Percentiles rank a stretch among this genome's conserved stretches.
These are phyloP conservation scores for Solioccasus polychromus DNA, from an alignment of 768 basidiomycete species.

Conservation along the genomic window DNA sequence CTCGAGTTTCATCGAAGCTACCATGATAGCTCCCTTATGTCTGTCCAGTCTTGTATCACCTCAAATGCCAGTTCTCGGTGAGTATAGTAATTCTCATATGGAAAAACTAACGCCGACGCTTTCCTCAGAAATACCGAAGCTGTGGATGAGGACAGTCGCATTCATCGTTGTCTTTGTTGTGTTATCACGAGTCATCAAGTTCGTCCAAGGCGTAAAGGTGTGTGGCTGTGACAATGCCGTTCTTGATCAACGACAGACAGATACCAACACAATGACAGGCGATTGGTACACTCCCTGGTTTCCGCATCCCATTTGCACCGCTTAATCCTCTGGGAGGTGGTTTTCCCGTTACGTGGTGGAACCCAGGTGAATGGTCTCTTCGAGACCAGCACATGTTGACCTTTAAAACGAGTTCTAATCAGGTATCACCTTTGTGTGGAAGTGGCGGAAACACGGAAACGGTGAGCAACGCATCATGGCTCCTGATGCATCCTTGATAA, in stretches of 20 bases:
- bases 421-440: slow-evolving; percentile 16
- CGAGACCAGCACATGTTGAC: too few species aligned
- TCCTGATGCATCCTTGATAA: not conserved
- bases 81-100: too few species aligned
- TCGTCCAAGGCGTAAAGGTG: slow-evolving; percentile 16
- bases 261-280: too few species aligned
- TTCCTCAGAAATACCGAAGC: too few species aligned
- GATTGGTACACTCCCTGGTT: slow-evolving; percentile 10
- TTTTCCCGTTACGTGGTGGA: slow-evolving; percentile 16
- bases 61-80: too few species aligned
- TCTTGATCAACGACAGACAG: not conserved
- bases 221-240: not conserved
- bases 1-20: too few species aligned
- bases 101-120: too few species aligned
- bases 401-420: not conserved
- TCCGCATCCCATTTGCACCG: slow-evolving; percentile 15
- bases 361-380: slow-evolving; percentile 13
- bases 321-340: not conserved
- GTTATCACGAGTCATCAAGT: slow-evolving; percentile 14
- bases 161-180: slow-evolving; percentile 6
- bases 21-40: too few species aligned
- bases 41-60: too few species aligned
- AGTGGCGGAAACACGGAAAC: slow-evolving; percentile 15
- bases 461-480: slow-evolving; percentile 1
- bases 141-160: not conserved